Evolutionary conservation across 2,329 filamentous ascomycete genomes (phyloP), one percentile per base, ranked within the genome.

Genomic region (Aureobasidium sp.): DNA sequence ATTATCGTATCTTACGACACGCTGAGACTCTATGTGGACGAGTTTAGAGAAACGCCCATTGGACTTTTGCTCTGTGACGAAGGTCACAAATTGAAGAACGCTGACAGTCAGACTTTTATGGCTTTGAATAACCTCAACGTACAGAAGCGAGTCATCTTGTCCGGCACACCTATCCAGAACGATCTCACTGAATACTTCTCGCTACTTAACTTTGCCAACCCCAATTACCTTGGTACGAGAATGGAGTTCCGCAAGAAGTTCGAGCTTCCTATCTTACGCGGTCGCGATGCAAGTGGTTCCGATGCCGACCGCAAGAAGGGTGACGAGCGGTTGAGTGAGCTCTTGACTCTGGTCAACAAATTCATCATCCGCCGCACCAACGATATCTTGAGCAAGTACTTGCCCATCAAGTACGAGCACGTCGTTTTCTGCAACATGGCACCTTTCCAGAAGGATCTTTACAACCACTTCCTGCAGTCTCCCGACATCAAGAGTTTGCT

Each of bases 1-100:
- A 88, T 99, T 58, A 99, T 99, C 63, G 92, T 99, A 45, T 99
- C 94, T 0, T 99, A 99, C 71, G 94, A 99, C 75, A 97, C 94
- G 0, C 80, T 99, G 17, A 88, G 94, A 61, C 79, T 97, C 60
- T 94, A 99, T 69, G 89, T 91, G 15, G 90, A 95, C 42, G 90
- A 96, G 74, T 83, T 99, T 60, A 93, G 89, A 69, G 87, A 94
- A 70, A 92, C 90, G 1, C 87, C 90, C 22, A 97, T 99, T 64
- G 94, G 94, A 5, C 78, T 99, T 5, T 85, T 99, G 76, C 84
- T 99, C 39, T 97, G 94, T 69, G 94, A 99, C 68, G 94, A 99
- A 77, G 94, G 94, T 0, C 94, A 99, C 78, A 88, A 95, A 20
- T 76, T 99, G 65, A 99, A 99, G 75, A 99, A 99, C 69, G 91